Conservation (phyloP, 1,139 yeast genomes). For the Wickerhamomyces sp. region DNA sequence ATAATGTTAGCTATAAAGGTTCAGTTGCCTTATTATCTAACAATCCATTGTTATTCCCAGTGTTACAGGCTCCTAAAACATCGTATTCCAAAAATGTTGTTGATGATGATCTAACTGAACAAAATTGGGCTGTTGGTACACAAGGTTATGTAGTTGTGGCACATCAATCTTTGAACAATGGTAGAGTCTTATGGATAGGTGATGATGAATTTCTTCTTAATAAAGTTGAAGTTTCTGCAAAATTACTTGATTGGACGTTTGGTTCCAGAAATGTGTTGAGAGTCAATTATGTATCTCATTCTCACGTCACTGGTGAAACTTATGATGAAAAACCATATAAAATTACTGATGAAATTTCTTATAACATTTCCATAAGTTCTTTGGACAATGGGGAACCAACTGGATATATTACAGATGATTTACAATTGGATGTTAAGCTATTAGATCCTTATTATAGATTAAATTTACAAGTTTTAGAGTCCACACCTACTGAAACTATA, state of each 20-base stretch:
- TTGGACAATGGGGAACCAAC: not conserved
- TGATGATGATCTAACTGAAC: conserved; percentile 41
- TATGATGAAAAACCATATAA: conserved; percentile 54
- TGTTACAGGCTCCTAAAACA: conserved; percentile 65
- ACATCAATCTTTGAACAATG: conserved; percentile 75
- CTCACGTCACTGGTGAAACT: conserved; percentile 43
- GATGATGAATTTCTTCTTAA: conserved; percentile 47
- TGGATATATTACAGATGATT: conserved; percentile 41
- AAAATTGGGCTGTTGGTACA: conserved; percentile 78
- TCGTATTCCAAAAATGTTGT: conserved; percentile 44
- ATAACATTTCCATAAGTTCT: conserved; percentile 56
- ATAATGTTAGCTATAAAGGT: conserved; percentile 35
- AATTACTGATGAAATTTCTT: conserved; percentile 63
- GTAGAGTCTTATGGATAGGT: conserved; percentile 83
- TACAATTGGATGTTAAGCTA: conserved; percentile 86
- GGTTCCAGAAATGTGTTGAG: conserved; percentile 64
- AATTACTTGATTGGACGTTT: conserved; percentile 70
- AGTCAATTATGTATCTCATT: conserved; percentile 42
- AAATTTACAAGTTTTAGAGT: conserved; percentile 38
- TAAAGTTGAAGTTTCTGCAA: conserved; percentile 37
- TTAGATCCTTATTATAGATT: conserved; percentile 93
- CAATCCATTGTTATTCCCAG: conserved; percentile 64
- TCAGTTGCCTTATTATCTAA: conserved; percentile 54
- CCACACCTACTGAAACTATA: conserved; percentile 31
- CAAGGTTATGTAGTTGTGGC: conserved; percentile 79